A percentile compares a stretch with the other conserved stretches of the same genome.
Evolutionary conservation across 2,329 filamentous ascomycete species (phyloP).

Genomic region (Seiridium unicorne): DNA sequence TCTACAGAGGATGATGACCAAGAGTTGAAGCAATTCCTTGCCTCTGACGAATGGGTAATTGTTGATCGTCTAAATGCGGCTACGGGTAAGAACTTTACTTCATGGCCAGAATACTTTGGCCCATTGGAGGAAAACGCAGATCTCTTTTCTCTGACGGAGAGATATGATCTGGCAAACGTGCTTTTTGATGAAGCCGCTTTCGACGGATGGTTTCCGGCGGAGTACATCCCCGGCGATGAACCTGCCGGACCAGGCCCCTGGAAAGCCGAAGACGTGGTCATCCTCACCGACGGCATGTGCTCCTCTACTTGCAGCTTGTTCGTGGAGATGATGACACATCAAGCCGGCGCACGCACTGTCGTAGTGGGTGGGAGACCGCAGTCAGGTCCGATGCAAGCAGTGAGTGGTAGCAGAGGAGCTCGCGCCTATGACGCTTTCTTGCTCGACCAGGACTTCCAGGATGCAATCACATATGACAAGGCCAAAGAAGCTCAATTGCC

Average conservation of each 20-base stretch:
- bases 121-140: slow-evolving; percentile 12
- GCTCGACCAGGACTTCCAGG: slow-evolving; percentile 14
- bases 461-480: slow-evolving; percentile 3
- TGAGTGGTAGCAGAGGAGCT: slow-evolving; percentile 65
- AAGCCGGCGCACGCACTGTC: slow-evolving; percentile 30
- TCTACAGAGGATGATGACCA: slow-evolving; percentile 2
- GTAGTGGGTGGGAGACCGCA: slow-evolving; percentile 52
- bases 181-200: slow-evolving; percentile 13
- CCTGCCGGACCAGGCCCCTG: background rate
- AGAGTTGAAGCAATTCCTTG: background rate
- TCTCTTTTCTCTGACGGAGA: slow-evolving; percentile 15
- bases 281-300: slow-evolving; percentile 26
- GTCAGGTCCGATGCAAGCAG: slow-evolving; percentile 50
- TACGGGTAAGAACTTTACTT: slow-evolving; percentile 15
- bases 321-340: slow-evolving; percentile 27
- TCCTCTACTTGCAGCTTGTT: slow-evolving; percentile 29
- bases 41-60: slow-evolving; percentile 19
- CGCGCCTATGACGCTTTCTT: slow-evolving; percentile 21
- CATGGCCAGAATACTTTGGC: slow-evolving; percentile 18
- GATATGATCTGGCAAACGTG: slow-evolving; percentile 14
- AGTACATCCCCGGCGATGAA: slow-evolving; percentile 1
- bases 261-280: background rate
- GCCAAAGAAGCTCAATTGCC: slow-evolving; percentile 8
- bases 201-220: slow-evolving; percentile 7
- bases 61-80: slow-evolving; percentile 18